Base-by-base conservation (phyloP, 495 filamentous ascomycete genomes). In the Hypomontagnella monticulosa region DNA sequence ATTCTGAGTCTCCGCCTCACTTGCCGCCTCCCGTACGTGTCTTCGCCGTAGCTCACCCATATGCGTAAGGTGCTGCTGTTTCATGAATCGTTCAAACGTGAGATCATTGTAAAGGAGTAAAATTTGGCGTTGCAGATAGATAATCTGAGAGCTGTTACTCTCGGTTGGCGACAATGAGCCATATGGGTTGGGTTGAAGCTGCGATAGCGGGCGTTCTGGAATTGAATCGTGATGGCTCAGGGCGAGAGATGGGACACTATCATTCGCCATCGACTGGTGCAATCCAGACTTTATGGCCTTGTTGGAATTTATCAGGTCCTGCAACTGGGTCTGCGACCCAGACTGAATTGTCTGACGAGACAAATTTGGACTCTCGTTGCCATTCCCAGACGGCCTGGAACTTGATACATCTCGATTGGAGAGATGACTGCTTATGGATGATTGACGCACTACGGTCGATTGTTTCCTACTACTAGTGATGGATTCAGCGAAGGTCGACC, bases 1-100 rank as follows among this genome's bases (percentile, higher is more conserved):
- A 40, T 91, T 91, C 69, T 91, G 88, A 20, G 87, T 91, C 69
- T 93, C 89, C 11, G 90, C 88, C 73, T 91, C 90, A 1, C 82
- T 84, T 0, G 89, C 85, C 10, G 88, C 86, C 63, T 91, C 87
- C 57, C 82, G 80, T 36, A 92, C 85, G 55, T 91, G 86, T 51
- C 86, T 84, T 23, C 88, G 79, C 56, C 88, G 85, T 14, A 92
- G 74, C 64, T 87, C 88, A 4, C 89, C 89, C 70, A 93, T 91
- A 63, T 91, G 89, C 3, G 84, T 82, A 54, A 91, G 80, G 72
- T 92, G 88, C 67, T 92, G 89, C 55, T 89, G 84, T 67, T 91
- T 91, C 54, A 91, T 81, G 70, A 90, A 92, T 16, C 88, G 79
- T 72, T 93, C 90, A 57, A 91, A 92, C 64, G 89, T 89, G 36